Percentiles rank a stretch among this genome's conserved stretches.
phyloP scores from a whole-genome alignment of 2,329 filamentous ascomycete species.

The Cercospora nicotianae region DNA sequence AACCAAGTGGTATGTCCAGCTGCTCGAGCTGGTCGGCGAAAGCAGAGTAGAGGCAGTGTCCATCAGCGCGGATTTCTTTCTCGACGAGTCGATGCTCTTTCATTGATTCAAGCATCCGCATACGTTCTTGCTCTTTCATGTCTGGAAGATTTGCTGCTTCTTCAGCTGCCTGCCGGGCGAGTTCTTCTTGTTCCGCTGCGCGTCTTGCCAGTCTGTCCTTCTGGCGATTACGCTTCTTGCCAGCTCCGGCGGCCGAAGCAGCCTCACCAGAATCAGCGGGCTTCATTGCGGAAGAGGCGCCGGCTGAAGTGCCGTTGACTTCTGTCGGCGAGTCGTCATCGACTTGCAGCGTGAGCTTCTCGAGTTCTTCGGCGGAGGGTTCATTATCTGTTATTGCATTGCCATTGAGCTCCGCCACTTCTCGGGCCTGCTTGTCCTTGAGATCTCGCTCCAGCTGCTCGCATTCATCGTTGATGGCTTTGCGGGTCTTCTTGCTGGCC shows the following conservation, averaged over 20 bases:
- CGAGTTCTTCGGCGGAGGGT: constrained; percentile 23
- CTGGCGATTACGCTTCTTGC: constrained; percentile 82
- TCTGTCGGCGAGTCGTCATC: constrained; percentile 18
- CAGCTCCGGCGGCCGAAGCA: constrained; percentile 28
- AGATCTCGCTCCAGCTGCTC: constrained; percentile 58
- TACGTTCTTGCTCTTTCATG: constrained; percentile 67
- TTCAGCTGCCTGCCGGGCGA: constrained; percentile 64
- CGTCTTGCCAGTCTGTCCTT: constrained; percentile 88
- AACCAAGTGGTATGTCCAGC: constrained; percentile 45
- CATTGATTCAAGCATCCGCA: constrained; percentile 69
- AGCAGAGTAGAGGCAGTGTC: constrained; percentile 91
- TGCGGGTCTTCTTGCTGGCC: constrained; percentile 77
- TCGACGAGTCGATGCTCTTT: constrained; percentile 65
- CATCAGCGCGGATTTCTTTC: constrained; percentile 81
- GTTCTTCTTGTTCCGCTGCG: constrained; percentile 77
- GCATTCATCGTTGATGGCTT: constrained; percentile 62
- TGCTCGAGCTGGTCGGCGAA: constrained; percentile 77
- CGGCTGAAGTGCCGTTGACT: not conserved
- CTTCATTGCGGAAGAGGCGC: not conserved
- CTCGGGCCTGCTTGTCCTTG: constrained; percentile 54
- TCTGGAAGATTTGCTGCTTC: constrained; percentile 77
- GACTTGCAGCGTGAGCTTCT: constrained; percentile 27
- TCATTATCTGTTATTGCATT: constrained; percentile 20
- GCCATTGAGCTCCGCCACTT: constrained; percentile 51
- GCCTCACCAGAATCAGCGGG: constrained; percentile 10